Evolutionary conservation across 148 eudicot genomes (phyloP), one percentile per base, ranked within the genome.

Genomic region (Persicaria tinctoria): DNA sequence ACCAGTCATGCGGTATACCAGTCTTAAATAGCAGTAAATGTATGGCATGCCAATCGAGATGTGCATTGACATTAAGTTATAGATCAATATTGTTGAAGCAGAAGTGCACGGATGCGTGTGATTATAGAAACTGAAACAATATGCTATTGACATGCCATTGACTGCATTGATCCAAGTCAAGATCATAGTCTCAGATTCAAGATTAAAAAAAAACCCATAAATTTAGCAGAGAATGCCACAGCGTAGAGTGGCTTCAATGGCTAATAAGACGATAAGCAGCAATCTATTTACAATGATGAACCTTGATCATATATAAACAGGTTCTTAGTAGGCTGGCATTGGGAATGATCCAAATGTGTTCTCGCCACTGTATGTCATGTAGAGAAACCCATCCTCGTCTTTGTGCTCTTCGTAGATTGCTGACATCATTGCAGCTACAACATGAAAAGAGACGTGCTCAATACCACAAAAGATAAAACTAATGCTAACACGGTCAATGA

Each of bases 291-390:
- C 70, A 64, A 10, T n/a, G 2, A 64, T 32, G 46, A 32, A 38
- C 46, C 46, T 10, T 10, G 70, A 11, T 64, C 70, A 32, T 64
- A 64, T 64, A 64, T 41, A 38, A 38, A 38, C 48, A 13, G 17
- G 9, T 44, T 66, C 14, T 41, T 66, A 66, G 70, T 8, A 44
- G 48, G 47, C 45, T 41, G 70, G 70, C n/a, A 41, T 44, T 0
- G n/a, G 47, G 44, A 66, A 66, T 41, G 70, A 71, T 81, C 98
- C 96, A 68, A 90, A 90, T 50, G 98, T 93, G 82, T 93, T 93
- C 86, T 93, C 98, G 0, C 98, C 98, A 71, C 98, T 93, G 92
- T 93, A 93, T 16, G 98, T 89, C 98, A 93, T 93, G 89, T 93
- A 93, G 14, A 93, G 92, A 78, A 93, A 93, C 4, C 98, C 98